A percentile compares a stretch with the other conserved stretches of the same genome.
These are phyloP conservation scores for Pseudodiploospora longispora DNA, from an alignment of 2,329 filamentous ascomycete genomes.

Conservation along the genomic window DNA sequence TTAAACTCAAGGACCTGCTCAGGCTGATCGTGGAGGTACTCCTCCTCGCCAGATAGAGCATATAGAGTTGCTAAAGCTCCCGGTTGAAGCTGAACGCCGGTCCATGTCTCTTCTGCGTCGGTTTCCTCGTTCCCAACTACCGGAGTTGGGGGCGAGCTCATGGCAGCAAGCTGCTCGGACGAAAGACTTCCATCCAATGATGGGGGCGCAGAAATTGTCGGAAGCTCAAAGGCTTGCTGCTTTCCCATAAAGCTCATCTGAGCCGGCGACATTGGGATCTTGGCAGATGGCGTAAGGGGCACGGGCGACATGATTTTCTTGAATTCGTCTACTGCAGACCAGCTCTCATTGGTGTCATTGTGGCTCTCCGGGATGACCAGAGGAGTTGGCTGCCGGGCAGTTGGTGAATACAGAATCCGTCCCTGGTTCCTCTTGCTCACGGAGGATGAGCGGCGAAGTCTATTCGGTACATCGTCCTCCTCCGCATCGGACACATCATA, in stretches of 20 bases:
- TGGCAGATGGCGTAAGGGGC: slow-evolving; percentile 54
- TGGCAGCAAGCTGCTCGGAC: slow-evolving; percentile 76
- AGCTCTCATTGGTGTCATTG: slow-evolving; percentile 27
- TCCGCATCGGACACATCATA: slow-evolving; percentile 84
- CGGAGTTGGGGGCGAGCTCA: slow-evolving; percentile 81
- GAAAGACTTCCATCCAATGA: slow-evolving; percentile 84
- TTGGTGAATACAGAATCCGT: slow-evolving; percentile 29
- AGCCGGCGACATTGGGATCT: slow-evolving; percentile 68
- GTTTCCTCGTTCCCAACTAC: slow-evolving; percentile 52
- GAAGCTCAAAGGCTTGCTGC: slow-evolving; percentile 56
- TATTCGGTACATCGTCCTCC: slow-evolving; percentile 24
- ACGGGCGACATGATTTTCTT: slow-evolving; percentile 50
- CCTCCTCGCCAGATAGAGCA: slow-evolving; percentile 59
- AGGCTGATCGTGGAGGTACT: slow-evolving; percentile 51
- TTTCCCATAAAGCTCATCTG: slow-evolving; percentile 62
- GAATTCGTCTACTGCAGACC: slow-evolving; percentile 35
- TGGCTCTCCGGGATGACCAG: slow-evolving; percentile 43
- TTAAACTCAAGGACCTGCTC: slow-evolving; percentile 37
- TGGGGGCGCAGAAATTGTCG: slow-evolving; percentile 70
- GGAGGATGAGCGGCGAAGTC: slow-evolving; percentile 19
- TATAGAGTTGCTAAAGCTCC: slow-evolving; percentile 75
- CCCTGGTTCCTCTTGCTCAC: slow-evolving; percentile 31
- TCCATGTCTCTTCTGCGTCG: slow-evolving; percentile 57
- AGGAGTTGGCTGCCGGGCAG: slow-evolving; percentile 30
- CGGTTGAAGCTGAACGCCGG: slow-evolving; percentile 66